Evolutionary conservation across 495 filamentous ascomycete genomes (phyloP).

Genomic region (Penicillium silybi): DNA sequence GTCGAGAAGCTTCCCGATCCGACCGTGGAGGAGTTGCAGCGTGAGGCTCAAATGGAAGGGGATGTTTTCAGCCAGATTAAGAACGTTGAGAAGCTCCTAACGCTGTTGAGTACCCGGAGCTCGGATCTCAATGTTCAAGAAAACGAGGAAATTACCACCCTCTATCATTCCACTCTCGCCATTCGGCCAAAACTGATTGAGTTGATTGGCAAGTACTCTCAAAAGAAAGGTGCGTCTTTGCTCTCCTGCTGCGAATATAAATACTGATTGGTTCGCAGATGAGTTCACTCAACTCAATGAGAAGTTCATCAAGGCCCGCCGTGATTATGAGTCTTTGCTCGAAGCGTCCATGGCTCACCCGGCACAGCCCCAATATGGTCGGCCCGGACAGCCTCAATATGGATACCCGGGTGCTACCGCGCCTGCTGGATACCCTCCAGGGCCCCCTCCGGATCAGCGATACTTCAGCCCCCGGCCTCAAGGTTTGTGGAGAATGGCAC

Average conservation of each 20-base stretch:
- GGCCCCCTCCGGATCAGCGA: conserved; percentile 56
- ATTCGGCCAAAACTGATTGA: conserved; percentile 97
- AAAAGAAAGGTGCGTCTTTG: conserved; percentile 79
- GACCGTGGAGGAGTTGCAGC: conserved; percentile 88
- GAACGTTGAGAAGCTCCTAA: conserved; percentile 95
- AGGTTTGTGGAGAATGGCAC: conserved; percentile 30
- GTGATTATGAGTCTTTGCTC: conserved; percentile 93
- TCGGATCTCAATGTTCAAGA: conserved; percentile 81
- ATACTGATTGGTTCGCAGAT: conserved; percentile 51
- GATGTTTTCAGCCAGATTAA: conserved; percentile 98
- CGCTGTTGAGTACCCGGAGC: conserved; percentile 89
- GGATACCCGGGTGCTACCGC: conserved; percentile 53
- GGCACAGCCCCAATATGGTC: conserved; percentile 66
- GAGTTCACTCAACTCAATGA: conserved; percentile 98
- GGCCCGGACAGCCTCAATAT: conserved; percentile 59
- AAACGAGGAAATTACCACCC: conserved; percentile 86
- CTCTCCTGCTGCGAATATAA: not conserved
- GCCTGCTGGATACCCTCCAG: conserved; percentile 48
- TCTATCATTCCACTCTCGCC: conserved; percentile 90
- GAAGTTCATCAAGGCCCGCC: conserved; percentile 97
- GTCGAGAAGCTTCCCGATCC: conserved; percentile 96
- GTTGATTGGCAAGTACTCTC: conserved; percentile 97
- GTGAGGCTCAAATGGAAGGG: conserved; percentile 94
- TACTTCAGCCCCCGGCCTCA: conserved; percentile 63
- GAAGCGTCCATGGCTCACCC: conserved; percentile 94